Evolutionary conservation across 2,329 filamentous ascomycete species (phyloP), one percentile per base, ranked within the genome.

Genomic region (Trichoderma sp.): DNA sequence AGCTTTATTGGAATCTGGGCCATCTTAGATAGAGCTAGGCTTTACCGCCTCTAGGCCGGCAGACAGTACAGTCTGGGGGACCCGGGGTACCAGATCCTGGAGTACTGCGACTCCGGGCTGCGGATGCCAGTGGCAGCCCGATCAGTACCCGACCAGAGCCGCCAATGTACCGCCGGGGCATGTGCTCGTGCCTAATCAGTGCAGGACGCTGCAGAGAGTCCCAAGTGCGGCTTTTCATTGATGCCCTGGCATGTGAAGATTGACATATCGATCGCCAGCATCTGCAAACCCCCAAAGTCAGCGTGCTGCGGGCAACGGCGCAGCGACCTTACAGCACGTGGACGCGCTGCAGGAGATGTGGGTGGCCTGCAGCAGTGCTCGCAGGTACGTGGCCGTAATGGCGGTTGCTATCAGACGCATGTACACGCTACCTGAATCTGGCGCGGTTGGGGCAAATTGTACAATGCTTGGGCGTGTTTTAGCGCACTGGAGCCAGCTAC

Each of bases 251-350:
- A 67, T 67, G 64, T 67, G 64, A 67, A 67, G 31, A 29, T 29
- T 37, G 64, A 52, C 40, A 43, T 43, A n/a, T 67, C 29, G n/a
- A 55, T 67, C 64, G 37, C 64, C 55, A 49, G 63, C 53, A 67
- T 58, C 55, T 67, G 64, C 61, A 24, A 64, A 56, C 61, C 57
- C 57, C 35, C 60, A 47, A 37, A 27, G 52, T 55, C 55, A 57
- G 55, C 55, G 55, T 10, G 11, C 13, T 49, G 47, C 47, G 47
- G 40, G 47, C 47, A 49, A 37, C 61, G 31, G 61, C 49, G 16
- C 61, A 64, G 60, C 60, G 47, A 31, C 37, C 43, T 24, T 47
- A 40, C 53, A 57, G 55, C 64, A 67, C 64, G 64, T 67, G 64
- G 63, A 58, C 53, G 53, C 55, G 52, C 53, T 14, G 63, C 53